Base-by-base conservation (phyloP, 2,329 filamentous ascomycete species). In the Pestalotiopsis sp. region DNA sequence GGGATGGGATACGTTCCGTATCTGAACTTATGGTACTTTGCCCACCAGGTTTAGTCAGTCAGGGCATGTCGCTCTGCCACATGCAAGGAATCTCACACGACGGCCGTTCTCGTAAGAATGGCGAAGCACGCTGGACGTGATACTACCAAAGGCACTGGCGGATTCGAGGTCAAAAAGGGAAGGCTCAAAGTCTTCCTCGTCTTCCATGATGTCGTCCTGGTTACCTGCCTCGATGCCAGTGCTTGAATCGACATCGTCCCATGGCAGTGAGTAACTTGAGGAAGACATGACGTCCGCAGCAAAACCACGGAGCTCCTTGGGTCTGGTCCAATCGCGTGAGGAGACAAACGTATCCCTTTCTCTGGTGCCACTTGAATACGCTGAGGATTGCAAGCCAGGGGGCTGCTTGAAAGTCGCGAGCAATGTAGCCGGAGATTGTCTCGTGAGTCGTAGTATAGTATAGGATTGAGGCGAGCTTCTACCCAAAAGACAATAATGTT, bases 61-160 rank as follows among this genome's bases (percentile, higher is more conserved):
- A 58, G 31, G 20, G 25, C n/a, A 14, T 27, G 5, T 17, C 61
- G n/a, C 23, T 25, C 5, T 12, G 39, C 20, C 38, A 49, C 6
- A 45, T 23, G 64, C 57, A n/a, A 39, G 4, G 25, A 67, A 67
- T 69, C 69, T 80, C 74, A 1, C 80, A 66, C 80, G 74, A 1
- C 80, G 78, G 0, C 79, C 80, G 56, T 82, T 79, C 58, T 78
- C 66, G 57, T 75, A 81, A 63, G 72, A 76, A 63, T 81, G 79
- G n/a, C 76, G 73, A 63, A 75, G 74, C 25, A 80, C 78, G 58
- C 78, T 78, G 6, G 79, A 79, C 14, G 69, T 70, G 61, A 81
- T 74, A 17, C 76, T 78, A n/a, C 67, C 61, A 45, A 71, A 72
- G 62, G 69, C 70, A 20, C 65, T 69, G 4, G 74, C 57, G 1